Conservation (phyloP, 2,329 filamentous ascomycete genomes). For the Falciphora oryzae region DNA sequence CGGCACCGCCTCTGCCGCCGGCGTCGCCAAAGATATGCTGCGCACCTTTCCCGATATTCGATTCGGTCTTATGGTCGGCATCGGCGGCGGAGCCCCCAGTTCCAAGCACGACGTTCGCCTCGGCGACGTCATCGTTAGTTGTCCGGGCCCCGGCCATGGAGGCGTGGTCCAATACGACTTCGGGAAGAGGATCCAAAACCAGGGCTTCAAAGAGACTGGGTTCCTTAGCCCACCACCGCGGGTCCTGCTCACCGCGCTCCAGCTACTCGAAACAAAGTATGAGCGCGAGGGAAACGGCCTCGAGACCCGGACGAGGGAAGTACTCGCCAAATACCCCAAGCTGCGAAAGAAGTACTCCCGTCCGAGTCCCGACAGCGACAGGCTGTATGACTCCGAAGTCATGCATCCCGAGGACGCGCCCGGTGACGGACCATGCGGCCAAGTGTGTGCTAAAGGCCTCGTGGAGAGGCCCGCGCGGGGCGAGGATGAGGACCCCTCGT, state of each 20-base stretch:
- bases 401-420: not conserved
- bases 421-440: not conserved
- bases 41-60: conserved; percentile 24
- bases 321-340: not conserved
- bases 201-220: not conserved
- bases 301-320: not conserved
- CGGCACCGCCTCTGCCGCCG: conserved; percentile 20
- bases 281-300: not conserved
- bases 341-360: conserved; percentile 2
- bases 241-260: not conserved
- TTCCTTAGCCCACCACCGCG: conserved; percentile 2
- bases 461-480: not conserved
- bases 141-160: conserved; percentile 1
- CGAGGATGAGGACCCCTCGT: not conserved
- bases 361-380: not conserved
- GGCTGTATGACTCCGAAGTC: not conserved
- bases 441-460: not conserved
- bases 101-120: too few species aligned
- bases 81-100: not conserved
- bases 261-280: not conserved
- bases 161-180: conserved; percentile 5
- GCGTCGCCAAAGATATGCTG: conserved; percentile 23
- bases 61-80: conserved; percentile 18
- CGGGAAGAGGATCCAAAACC: conserved; percentile 3
- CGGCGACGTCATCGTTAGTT: not conserved